Conservation (phyloP, 257 asterid species). For the Anisodus tanguticus region DNA sequence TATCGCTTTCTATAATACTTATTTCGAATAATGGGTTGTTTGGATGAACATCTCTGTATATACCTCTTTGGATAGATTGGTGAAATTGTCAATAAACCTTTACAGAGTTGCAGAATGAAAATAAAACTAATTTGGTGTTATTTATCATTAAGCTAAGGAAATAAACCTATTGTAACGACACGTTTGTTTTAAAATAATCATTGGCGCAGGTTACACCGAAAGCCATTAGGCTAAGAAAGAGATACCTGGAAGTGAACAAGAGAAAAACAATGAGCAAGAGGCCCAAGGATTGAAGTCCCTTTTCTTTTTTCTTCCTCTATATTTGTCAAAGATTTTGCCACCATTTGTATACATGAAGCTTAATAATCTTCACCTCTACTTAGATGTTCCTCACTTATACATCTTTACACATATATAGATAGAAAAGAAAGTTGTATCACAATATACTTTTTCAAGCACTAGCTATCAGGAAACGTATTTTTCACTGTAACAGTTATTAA, state of each 20-base stretch:
- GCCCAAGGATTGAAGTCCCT: slow-evolving; percentile 63
- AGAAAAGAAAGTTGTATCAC: background rate
- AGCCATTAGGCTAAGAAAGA: slow-evolving; percentile 87
- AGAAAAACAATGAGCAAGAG: slow-evolving; percentile 80
- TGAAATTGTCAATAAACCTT: background rate
- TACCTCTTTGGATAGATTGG: background rate
- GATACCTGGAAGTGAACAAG: slow-evolving; percentile 82
- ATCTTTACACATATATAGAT: background rate
- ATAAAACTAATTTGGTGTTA: background rate
- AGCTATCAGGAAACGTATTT: background rate
- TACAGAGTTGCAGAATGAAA: background rate
- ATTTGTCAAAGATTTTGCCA: background rate
- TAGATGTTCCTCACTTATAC: background rate
- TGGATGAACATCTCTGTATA: background rate
- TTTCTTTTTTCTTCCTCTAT: background rate
- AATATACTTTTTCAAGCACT: background rate
- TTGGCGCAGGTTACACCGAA: slow-evolving; percentile 85
- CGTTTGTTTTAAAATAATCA: background rate
- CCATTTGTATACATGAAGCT: slow-evolving; percentile 7
- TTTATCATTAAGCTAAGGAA: background rate
- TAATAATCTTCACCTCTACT: slow-evolving; percentile 6
- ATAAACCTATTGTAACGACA: background rate
- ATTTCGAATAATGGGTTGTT: background rate
- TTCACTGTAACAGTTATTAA: background rate
- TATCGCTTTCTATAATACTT: background rate